Conservation (phyloP, 108 stramenopile species). For the Ochromonas danica region DNA sequence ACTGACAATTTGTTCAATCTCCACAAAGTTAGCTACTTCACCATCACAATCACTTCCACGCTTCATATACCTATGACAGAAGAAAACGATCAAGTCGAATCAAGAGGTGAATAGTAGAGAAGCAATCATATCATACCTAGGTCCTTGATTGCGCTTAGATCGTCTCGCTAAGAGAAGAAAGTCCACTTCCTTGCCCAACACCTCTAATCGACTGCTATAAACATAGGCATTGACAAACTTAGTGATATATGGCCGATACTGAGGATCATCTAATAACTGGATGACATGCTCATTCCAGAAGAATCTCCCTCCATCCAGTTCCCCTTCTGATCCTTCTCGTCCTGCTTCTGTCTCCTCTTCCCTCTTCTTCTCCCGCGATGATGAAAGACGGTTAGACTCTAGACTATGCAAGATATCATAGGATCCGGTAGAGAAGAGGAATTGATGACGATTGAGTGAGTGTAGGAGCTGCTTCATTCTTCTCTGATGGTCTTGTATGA, state of each 20-base stretch:
- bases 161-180: background rate
- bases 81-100: background rate
- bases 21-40: conserved; percentile 21
- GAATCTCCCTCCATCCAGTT: no score
- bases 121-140: conserved; percentile 7
- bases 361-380: no score
- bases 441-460: no score
- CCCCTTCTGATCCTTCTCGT: no score
- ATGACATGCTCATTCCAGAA: background rate
- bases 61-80: conserved; percentile 2
- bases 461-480: no score
- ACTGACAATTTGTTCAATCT: background rate
- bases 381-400: no score
- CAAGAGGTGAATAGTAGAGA: background rate
- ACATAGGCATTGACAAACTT: background rate
- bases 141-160: background rate
- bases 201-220: background rate
- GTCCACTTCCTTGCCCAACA: background rate
- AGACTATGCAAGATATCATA: no score
- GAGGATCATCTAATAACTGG: no score
- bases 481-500: no score
- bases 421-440: no score
- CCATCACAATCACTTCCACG: background rate
- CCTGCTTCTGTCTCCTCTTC: no score
- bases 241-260: no score